Conservation (phyloP, 2,329 filamentous ascomycete genomes). For the Aspergillus melleus region DNA sequence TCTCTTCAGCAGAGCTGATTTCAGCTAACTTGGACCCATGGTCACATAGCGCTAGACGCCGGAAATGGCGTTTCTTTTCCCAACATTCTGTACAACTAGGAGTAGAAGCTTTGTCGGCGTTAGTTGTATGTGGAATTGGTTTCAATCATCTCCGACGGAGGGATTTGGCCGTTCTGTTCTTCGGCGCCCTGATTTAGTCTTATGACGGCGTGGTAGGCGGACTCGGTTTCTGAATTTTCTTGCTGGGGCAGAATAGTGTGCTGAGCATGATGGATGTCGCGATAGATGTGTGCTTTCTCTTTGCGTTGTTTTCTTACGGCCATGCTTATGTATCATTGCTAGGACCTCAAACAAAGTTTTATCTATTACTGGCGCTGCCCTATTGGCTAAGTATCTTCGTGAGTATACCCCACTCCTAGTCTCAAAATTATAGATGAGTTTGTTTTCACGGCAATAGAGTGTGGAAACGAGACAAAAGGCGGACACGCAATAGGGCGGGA, state of each 20-base stretch:
- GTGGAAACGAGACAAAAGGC: too few species aligned
- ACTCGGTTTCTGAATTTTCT: constrained; percentile 47
- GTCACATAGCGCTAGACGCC: too few species aligned
- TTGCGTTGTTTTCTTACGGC: constrained; percentile 45
- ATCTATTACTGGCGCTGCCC: constrained; percentile 30
- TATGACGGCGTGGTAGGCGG: constrained; percentile 35
- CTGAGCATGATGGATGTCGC: constrained; percentile 45
- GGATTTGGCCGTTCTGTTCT: too few species aligned
- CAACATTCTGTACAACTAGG: constrained; percentile 38
- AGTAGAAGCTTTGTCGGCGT: constrained; percentile 49
- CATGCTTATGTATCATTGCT: constrained; percentile 39
- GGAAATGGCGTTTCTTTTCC: too few species aligned
- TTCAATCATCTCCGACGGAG: constrained; percentile 48
- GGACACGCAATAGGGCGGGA: too few species aligned
- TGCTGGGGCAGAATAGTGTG: constrained; percentile 47
- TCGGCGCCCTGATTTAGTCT: constrained; percentile 14
- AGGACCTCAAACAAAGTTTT: not conserved
- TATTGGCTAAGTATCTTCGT: constrained; percentile 32
- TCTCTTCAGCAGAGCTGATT: too few species aligned
- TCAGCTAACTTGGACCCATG: too few species aligned
- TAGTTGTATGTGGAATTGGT: constrained; percentile 53
- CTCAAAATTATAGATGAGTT: too few species aligned
- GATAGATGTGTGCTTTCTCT: constrained; percentile 49
- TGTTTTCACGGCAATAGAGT: too few species aligned
- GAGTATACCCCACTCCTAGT: too few species aligned